Evolutionary conservation across 192 early-diverging fungal species (phyloP), one percentile per base, ranked within the genome.

Genomic region (Podila verticillata): DNA sequence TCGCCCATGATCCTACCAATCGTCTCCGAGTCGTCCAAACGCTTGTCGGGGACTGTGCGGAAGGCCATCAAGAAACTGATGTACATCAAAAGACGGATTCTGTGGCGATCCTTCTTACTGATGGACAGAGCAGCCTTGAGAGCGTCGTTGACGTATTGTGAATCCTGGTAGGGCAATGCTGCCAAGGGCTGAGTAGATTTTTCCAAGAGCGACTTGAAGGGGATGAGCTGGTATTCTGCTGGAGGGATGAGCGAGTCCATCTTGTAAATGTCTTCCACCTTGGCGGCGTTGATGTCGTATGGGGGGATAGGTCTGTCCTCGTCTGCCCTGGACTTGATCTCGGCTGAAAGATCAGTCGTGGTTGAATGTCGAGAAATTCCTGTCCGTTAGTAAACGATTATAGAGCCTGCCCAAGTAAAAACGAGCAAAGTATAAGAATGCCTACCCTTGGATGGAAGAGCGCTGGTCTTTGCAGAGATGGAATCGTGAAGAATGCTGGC

Each of bases 241-340:
- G 83, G 82, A 20, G 92, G 87, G 54, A 94, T 78, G 51, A 98
- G 88, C 65, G 90, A 84, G 7, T 94, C 90, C 65, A 94, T 62
- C 34, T 96, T 89, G 85, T 96, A 98, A n/a, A 96, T 92, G 7
- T 93, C 89, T 32, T 88, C 86, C 15, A 91, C 88, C 15, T 87
- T 84, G 17, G 82, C 86, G 7, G 96, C 91, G 32, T 85, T 66
- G 4, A 88, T 60, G 67, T 98, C 86, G 85, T 89, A 93, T 48
- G 86, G 84, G 20, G 96, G 96, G 56, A 98, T 90, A 20, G 92
- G 90, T n/a, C 93, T 75, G 44, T 87, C 84, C 26, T 74, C 78
- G 32, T 92, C 79, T 19, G 86, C 84, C 3, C 81, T 80, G n/a
- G 78, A 80, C 59, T 86, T 86, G 49, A 93, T 83, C 13, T 84